These are phyloP conservation scores for Cardamine chenopodiifolia DNA, from an alignment of 345 rosid genomes.

Conservation along the genomic window DNA sequence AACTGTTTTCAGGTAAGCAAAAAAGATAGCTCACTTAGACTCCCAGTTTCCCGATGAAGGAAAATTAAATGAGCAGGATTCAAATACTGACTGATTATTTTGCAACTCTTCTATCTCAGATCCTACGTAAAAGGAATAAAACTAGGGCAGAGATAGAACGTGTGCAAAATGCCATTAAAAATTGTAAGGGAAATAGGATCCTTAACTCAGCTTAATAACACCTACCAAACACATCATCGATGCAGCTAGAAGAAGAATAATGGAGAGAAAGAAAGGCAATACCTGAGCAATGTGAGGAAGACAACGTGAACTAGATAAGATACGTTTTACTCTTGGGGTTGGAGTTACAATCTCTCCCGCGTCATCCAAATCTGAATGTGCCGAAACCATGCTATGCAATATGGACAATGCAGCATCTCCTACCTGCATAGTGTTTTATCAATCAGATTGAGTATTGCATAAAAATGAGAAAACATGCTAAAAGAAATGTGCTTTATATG, in stretches of 20 bases:
- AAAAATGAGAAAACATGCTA: constrained; percentile 15
- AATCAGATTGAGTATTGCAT: constrained; percentile 36
- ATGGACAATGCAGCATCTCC: constrained; percentile 95
- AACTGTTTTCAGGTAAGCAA: constrained; percentile 16
- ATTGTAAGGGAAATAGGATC: background rate
- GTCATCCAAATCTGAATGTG: constrained; percentile 98
- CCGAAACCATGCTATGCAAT: constrained; percentile 96
- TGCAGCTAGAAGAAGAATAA: constrained; percentile 8
- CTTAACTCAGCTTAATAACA: constrained; percentile 5
- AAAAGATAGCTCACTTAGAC: constrained; percentile 10
- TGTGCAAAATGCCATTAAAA: background rate
- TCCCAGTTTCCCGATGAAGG: background rate
- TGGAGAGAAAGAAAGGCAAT: constrained; percentile 8
- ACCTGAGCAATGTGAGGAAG: constrained; percentile 99
- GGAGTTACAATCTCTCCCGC: constrained; percentile 99
- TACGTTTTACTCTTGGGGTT: constrained; percentile 94
- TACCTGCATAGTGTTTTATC: constrained; percentile 50
- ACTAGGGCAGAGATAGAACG: constrained; percentile 10
- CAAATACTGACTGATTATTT: constrained; percentile 14
- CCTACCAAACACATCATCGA: constrained; percentile 22
- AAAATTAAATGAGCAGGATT: background rate
- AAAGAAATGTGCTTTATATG: background rate
- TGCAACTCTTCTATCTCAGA: constrained; percentile 14
- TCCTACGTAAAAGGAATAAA: background rate
- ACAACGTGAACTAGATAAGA: constrained; percentile 94